phyloP scores from a whole-genome alignment of 1,139 yeast species.

The Candida labiduridarum region DNA sequence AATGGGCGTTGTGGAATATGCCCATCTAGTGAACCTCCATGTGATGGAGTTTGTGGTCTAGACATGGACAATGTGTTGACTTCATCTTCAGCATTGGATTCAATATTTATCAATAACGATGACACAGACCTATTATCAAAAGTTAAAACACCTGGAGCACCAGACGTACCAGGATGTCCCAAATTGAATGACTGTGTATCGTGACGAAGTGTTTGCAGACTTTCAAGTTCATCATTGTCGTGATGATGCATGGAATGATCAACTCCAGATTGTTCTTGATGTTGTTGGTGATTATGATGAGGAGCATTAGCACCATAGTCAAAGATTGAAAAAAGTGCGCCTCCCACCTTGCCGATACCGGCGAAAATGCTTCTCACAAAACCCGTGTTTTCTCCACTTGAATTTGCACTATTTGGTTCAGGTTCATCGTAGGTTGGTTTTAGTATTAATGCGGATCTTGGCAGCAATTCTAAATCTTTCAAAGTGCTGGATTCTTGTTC shows the following conservation, averaged over 20 bases:
- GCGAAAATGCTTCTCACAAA: slow-evolving; percentile 19
- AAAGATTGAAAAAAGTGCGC: slow-evolving; percentile 44
- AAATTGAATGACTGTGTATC: slow-evolving; percentile 3
- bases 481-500: slow-evolving; percentile 56
- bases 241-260: not conserved
- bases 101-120: slow-evolving; percentile 23
- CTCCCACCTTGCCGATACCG: slow-evolving; percentile 21
- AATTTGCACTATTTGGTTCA: slow-evolving; percentile 19
- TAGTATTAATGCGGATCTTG: slow-evolving; percentile 67
- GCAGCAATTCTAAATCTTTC: slow-evolving; percentile 52
- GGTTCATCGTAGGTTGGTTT: slow-evolving; percentile 51
- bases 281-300: slow-evolving; percentile 1
- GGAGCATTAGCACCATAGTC: slow-evolving; percentile 39
- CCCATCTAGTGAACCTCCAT: slow-evolving; percentile 5
- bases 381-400: slow-evolving; percentile 17
- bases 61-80: not conserved
- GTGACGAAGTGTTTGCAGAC: not conserved
- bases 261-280: not conserved
- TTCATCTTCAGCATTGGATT: slow-evolving; percentile 8
- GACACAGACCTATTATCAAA: slow-evolving; percentile 20
- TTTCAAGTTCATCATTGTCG: slow-evolving; percentile 2
- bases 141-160: slow-evolving; percentile 21
- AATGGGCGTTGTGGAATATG: slow-evolving; percentile 7
- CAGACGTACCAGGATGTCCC: slow-evolving; percentile 11
- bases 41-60: slow-evolving; percentile 7